Evolutionary conservation across 306 rosid genomes (phyloP), one percentile per base, ranked within the genome.

Genomic region (Sphenostylis stenocarpa): DNA sequence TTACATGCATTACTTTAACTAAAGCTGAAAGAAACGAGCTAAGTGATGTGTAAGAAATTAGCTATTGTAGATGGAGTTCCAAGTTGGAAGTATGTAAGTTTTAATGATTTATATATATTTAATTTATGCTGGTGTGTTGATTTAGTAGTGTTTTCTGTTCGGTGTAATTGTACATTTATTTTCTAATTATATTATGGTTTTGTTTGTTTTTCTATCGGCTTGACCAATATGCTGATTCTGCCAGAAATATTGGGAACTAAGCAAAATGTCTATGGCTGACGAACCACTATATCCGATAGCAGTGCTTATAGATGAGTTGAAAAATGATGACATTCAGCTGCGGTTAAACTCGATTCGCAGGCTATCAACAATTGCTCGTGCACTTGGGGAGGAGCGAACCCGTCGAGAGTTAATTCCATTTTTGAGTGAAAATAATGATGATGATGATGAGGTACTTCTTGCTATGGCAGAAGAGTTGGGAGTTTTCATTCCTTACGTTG

Each of bases 381-480:
- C 98, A 6, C 96, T 94, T 52, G 97, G 98, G 52, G 98, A 94
- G 86, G 98, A 94, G 82, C 85, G 97, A 34, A 95, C 98, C 0
- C 89, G 98, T 12, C 89, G 70, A 84, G 98, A 95, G 71, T 83
- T 95, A 72, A 95, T 95, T 85, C 98, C 97, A 1, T 95, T 95
- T 83, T 76, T 95, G 69, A 88, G 86, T 48, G 97, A 95, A 77
- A 95, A 92, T 82, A 95, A 92, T 51, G 98, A 95, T 3, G 98
- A 95, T 0, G 98, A 95, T 2, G 97, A 95, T 60, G 98, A 92
- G 82, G 97, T 95, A n/a, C 98, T 95, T 85, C 97, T 95, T 82
- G 97, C 96, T 7, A 92, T 95, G 97, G 97, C 96, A 0, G 98
- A 92, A 74, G 98, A 95, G 87, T 87, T 95, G 90, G 98, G 98